These are phyloP conservation scores for Diaporthe velutina DNA, from an alignment of 2,329 filamentous ascomycete genomes.

Conservation along the genomic window DNA sequence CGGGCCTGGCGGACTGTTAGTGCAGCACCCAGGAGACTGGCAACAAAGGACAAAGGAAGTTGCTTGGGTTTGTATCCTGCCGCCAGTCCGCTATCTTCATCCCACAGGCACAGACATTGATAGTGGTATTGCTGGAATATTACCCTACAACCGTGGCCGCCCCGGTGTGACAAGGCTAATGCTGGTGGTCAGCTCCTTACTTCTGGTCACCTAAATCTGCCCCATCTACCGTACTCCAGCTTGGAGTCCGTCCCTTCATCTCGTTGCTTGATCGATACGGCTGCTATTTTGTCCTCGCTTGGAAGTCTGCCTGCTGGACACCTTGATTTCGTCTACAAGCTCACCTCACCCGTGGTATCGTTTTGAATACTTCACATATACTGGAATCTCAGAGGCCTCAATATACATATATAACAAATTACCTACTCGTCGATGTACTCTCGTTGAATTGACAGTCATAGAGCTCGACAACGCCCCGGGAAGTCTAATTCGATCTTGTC, in stretches of 20 bases:
- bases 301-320: background rate
- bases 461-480: background rate
- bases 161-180: conserved; percentile 22
- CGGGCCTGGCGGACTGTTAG: conserved; percentile 18
- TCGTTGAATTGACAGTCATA: background rate
- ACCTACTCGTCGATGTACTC: background rate
- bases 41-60: background rate
- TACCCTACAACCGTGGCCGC: conserved; percentile 13
- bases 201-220: background rate
- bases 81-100: background rate
- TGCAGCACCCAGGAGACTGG: background rate
- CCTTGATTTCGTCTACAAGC: background rate
- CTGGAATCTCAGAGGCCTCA: background rate
- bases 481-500: conserved; percentile 31
- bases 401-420: conserved; percentile 7
- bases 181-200: conserved; percentile 19
- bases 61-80: conserved; percentile 9
- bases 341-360: background rate
- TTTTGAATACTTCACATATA: background rate
- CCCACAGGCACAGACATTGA: background rate
- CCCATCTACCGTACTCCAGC: background rate
- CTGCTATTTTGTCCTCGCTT: background rate
- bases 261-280: background rate
- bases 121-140: background rate
- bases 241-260: background rate